Conservation (phyloP, 2,329 filamentous ascomycete genomes). For the Neofusicoccum umdonicola region DNA sequence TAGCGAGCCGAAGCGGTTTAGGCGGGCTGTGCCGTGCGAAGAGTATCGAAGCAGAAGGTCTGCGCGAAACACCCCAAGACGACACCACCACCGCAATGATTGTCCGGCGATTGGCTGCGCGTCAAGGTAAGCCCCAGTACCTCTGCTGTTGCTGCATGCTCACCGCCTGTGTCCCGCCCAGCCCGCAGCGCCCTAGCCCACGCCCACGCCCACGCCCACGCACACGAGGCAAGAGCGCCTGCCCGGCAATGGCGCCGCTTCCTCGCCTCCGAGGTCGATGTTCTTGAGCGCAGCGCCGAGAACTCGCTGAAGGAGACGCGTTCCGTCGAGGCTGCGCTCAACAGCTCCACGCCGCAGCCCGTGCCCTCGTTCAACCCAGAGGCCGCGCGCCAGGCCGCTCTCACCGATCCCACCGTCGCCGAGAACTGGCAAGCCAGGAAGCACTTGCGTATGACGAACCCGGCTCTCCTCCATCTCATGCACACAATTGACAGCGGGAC, state of each 20-base stretch:
- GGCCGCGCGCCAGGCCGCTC: conserved; percentile 21
- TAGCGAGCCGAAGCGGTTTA: not conserved
- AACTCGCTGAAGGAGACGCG: conserved; percentile 31
- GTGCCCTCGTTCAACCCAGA: conserved; percentile 25
- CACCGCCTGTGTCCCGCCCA: conserved; percentile 2
- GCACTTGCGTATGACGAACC: conserved; percentile 34
- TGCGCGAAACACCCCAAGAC: not conserved
- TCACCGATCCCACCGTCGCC: conserved; percentile 28
- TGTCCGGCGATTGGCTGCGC: conserved; percentile 41
- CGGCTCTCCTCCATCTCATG: not conserved
- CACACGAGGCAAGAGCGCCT: conserved; percentile 20
- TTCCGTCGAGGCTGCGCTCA: conserved; percentile 35
- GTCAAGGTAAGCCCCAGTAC: conserved; percentile 32
- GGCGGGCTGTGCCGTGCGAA: not conserved
- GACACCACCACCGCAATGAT: conserved; percentile 35
- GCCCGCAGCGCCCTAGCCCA: conserved; percentile 34
- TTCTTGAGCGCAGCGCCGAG: conserved; percentile 31
- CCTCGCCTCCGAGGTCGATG: conserved; percentile 33
- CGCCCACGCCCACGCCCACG: conserved; percentile 26
- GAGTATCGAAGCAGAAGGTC: not conserved
- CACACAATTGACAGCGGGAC: conserved; percentile 1
- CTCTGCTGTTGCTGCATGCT: conserved; percentile 13
- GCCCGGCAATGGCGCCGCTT: conserved; percentile 27
- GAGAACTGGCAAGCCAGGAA: conserved; percentile 44
- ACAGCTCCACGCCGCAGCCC: conserved; percentile 22